Conservation (phyloP, 2,329 filamentous ascomycete species). For the Penicillium sclerotiorum region DNA sequence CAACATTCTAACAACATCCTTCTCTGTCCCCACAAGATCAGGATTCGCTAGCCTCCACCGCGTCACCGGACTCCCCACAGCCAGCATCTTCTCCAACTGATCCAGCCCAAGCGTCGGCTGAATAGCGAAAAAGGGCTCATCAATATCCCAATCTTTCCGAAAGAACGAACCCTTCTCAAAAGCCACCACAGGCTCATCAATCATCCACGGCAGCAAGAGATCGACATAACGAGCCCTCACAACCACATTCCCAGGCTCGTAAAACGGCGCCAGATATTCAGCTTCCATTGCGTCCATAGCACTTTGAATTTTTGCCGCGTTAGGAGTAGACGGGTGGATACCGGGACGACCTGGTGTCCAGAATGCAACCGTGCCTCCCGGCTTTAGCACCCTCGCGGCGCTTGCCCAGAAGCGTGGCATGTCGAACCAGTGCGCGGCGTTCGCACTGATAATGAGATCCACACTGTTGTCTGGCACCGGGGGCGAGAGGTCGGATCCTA, state of each 20-base stretch:
- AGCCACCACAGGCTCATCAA: conserved; percentile 32
- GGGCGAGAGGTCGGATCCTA: conserved; percentile 35
- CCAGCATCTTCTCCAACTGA: conserved; percentile 27
- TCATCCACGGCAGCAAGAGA: conserved; percentile 55
- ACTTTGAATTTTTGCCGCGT: conserved; percentile 45
- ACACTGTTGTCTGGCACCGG: conserved; percentile 41
- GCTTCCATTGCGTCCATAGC: conserved; percentile 43
- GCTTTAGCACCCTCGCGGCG: conserved; percentile 52
- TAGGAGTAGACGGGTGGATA: conserved; percentile 37
- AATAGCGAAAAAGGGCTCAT: conserved; percentile 30
- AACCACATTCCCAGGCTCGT: conserved; percentile 47
- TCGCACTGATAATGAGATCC: conserved; percentile 56
- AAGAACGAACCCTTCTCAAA: conserved; percentile 47
- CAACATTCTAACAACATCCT: conserved; percentile 36
- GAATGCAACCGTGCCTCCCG: conserved; percentile 58
- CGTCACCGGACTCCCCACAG: conserved; percentile 43
- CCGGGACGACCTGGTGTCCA: conserved; percentile 46
- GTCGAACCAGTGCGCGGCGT: conserved; percentile 62
- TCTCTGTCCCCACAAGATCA: conserved; percentile 38
- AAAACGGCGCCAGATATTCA: conserved; percentile 41
- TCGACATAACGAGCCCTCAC: conserved; percentile 44
- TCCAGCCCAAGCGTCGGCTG: conserved; percentile 23
- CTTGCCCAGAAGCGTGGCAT: conserved; percentile 54
- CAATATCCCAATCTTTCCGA: conserved; percentile 46
- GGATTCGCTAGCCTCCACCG: conserved; percentile 47